Percentiles rank a stretch among this genome's conserved stretches.
phyloP scores from a whole-genome alignment of 805 yeast species.

The Lipomyces sp. region DNA sequence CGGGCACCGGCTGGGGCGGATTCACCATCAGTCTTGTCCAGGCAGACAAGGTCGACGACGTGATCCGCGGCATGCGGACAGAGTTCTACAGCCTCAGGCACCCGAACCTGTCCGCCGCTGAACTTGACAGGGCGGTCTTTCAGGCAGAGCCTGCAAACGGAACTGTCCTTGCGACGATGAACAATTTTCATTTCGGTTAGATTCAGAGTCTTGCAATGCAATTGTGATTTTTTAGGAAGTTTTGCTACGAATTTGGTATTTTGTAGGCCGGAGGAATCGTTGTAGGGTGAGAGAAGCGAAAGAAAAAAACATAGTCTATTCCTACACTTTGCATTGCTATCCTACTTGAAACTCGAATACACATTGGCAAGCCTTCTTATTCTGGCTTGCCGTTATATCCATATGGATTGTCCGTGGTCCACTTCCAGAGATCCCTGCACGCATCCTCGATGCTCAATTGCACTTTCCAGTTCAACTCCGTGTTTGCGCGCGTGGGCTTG shows the following conservation, averaged over 20 bases:
- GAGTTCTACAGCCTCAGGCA: constrained; percentile 11
- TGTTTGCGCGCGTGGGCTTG: constrained; percentile 60
- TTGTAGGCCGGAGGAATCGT: too few species aligned
- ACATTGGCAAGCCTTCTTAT: not conserved
- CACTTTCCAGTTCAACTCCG: constrained; percentile 65
- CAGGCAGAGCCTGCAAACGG: constrained; percentile 19
- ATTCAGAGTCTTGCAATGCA: too few species aligned
- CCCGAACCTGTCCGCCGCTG: constrained; percentile 5
- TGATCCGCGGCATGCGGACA: constrained; percentile 11
- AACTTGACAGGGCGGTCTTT: constrained; percentile 13
- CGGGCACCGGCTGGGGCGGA: constrained; percentile 82
- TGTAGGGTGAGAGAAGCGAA: too few species aligned
- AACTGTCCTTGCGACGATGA: constrained; percentile 5
- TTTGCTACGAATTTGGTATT: not conserved
- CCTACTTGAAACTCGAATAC: not conserved
- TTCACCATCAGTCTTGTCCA: constrained; percentile 61
- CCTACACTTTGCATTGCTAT: too few species aligned
- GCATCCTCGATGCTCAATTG: constrained; percentile 56
- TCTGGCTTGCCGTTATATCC: constrained; percentile 45
- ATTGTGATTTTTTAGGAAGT: not conserved
- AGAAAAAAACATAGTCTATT: too few species aligned
- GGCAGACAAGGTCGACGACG: constrained; percentile 7
- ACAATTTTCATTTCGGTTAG: not conserved
- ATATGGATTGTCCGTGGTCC: constrained; percentile 67
- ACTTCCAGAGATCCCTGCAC: constrained; percentile 71